Evolutionary conservation across 176 grass and related monocot genomes (phyloP).

Genomic region (Aegilops umbellulata): DNA sequence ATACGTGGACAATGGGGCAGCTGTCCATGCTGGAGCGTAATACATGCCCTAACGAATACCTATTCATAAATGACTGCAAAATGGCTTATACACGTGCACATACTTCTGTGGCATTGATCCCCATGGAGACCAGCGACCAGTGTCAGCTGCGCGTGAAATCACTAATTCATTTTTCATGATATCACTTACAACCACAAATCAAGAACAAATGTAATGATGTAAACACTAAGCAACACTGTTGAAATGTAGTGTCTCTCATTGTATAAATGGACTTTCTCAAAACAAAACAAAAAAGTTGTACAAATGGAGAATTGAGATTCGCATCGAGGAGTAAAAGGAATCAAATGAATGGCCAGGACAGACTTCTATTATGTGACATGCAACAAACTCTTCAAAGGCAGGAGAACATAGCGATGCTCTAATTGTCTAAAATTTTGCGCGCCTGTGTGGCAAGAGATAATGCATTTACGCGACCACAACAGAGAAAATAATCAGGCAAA

Average conservation of each 20-base stretch:
- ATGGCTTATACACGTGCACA: too few relatives aligned
- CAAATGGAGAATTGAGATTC: not conserved
- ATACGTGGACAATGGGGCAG: too few relatives aligned
- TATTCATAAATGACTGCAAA: too few relatives aligned
- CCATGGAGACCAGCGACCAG: too few relatives aligned
- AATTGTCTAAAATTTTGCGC: slow-evolving; percentile 23
- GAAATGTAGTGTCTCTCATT: not conserved
- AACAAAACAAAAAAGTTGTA: not conserved
- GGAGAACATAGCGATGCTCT: not conserved
- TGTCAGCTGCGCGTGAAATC: too few relatives aligned
- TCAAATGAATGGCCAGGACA: slow-evolving; percentile 20
- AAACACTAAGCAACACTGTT: not conserved
- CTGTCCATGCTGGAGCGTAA: too few relatives aligned
- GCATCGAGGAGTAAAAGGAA: slow-evolving; percentile 4
- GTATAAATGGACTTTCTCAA: not conserved
- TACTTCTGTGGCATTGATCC: too few relatives aligned
- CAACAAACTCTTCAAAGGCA: slow-evolving; percentile 14
- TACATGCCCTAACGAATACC: too few relatives aligned
- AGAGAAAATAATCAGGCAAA: slow-evolving; percentile 34
- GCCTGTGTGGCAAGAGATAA: slow-evolving; percentile 8
- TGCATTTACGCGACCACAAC: not conserved
- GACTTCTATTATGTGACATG: slow-evolving; percentile 19
- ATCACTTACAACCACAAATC: too few relatives aligned
- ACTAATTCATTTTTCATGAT: too few relatives aligned
- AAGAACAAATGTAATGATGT: too few relatives aligned